These are phyloP conservation scores for Oxytropis ochrocephala DNA, from an alignment of 306 rosid species.

Conservation along the genomic window DNA sequence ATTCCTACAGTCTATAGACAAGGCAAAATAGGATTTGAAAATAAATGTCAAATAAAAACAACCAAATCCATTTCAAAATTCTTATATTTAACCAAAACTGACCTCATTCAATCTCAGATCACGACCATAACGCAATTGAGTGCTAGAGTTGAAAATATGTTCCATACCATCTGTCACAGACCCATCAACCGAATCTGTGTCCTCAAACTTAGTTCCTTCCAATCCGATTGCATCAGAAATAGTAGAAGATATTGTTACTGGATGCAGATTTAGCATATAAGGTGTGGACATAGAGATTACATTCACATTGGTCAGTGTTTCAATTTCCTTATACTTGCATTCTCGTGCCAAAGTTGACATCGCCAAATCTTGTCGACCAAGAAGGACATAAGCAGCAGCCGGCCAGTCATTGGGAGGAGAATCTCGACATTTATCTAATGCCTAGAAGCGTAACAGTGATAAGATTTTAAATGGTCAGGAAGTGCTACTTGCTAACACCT, in stretches of 20 bases:
- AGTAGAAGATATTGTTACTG: constrained; percentile 85
- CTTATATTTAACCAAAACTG: constrained; percentile 17
- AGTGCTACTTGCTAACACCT: background rate
- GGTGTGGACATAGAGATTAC: constrained; percentile 93
- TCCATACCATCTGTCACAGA: constrained; percentile 93
- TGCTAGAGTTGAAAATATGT: constrained; percentile 95
- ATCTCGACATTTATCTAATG: constrained; percentile 94
- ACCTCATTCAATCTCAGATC: constrained; percentile 98
- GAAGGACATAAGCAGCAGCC: constrained; percentile 91
- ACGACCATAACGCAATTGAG: constrained; percentile 91
- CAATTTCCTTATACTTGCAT: constrained; percentile 70
- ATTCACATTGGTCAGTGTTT: constrained; percentile 79
- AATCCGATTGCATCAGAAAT: constrained; percentile 81
- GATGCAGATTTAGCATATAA: constrained; percentile 92
- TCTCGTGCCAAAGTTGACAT: constrained; percentile 69
- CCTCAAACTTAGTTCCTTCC: constrained; percentile 82
- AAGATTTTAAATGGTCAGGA: background rate
- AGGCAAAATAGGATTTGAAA: constrained; percentile 9
- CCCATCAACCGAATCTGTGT: constrained; percentile 91
- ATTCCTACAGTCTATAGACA: constrained; percentile 1
- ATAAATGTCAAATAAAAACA: constrained; percentile 13
- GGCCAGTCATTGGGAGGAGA: constrained; percentile 96
- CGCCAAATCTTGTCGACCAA: constrained; percentile 97
- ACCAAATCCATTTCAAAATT: constrained; percentile 14
- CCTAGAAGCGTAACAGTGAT: constrained; percentile 48